Evolutionary conservation across 2,329 filamentous ascomycete species (phyloP).

Genomic region (Aspergillus sojae): DNA sequence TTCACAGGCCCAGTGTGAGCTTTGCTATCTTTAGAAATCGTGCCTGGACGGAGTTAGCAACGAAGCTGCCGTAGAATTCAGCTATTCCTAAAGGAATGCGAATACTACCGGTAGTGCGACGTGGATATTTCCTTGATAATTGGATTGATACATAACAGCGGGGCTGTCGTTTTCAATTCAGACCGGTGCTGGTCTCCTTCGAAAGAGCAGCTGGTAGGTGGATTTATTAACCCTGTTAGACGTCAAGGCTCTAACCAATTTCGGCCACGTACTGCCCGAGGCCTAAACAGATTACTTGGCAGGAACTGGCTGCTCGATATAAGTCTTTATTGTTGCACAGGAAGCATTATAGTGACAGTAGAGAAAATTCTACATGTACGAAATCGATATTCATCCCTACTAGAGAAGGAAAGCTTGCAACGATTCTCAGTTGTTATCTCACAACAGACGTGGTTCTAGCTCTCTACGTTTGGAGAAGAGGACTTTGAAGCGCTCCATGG

Average conservation of each 20-base stretch:
- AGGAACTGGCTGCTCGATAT: background rate
- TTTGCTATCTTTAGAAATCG: no score
- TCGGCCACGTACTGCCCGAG: background rate
- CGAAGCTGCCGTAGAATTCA: background rate
- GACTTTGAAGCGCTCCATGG: no score
- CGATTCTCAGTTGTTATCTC: no score
- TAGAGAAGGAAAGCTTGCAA: no score
- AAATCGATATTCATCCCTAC: no score
- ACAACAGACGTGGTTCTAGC: no score
- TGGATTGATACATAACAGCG: background rate
- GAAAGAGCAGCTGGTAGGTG: background rate
- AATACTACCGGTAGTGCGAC: slow-evolving; percentile 4
- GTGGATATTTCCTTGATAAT: background rate
- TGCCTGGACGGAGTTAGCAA: background rate
- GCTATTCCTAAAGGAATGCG: background rate
- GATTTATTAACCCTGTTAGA: background rate
- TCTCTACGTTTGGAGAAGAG: no score
- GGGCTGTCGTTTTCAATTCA: background rate
- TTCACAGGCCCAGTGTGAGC: no score
- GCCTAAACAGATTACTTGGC: background rate
- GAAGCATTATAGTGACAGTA: no score
- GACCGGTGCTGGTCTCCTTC: background rate
- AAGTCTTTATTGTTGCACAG: background rate
- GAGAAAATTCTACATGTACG: no score
- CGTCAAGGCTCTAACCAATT: background rate